phyloP scores from a whole-genome alignment of 768 basidiomycete genomes.

The Amanita pseudoporphyria region DNA sequence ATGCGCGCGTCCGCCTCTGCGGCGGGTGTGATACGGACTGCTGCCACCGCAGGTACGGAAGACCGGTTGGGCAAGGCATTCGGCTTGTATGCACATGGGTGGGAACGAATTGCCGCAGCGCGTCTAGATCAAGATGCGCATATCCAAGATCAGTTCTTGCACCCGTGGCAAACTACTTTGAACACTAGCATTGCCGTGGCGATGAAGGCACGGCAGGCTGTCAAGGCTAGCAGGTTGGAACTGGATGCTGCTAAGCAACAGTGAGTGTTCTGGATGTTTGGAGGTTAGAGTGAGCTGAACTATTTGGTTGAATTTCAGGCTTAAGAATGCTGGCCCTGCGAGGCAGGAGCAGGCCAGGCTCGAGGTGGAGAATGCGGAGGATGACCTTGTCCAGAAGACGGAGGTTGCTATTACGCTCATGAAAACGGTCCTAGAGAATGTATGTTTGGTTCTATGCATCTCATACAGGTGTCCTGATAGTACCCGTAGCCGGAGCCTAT shows the following conservation, averaged over 20 bases:
- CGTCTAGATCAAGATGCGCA: conserved; percentile 71
- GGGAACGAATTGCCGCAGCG: conserved; percentile 75
- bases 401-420: conserved; percentile 94
- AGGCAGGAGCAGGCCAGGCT: conserved; percentile 89
- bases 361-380: conserved; percentile 89
- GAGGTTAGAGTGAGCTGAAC: background rate
- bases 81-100: conserved; percentile 67
- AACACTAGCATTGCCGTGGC: conserved; percentile 79
- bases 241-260: conserved; percentile 85
- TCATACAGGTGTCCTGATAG: background rate
- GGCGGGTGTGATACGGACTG: conserved; percentile 33
- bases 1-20: conserved; percentile 69
- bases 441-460: conserved; percentile 29
- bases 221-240: conserved; percentile 72
- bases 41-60: conserved; percentile 25
- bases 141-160: conserved; percentile 58
- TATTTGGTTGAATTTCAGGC: conserved; percentile 26
- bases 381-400: conserved; percentile 95
- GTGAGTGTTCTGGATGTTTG: conserved; percentile 31
- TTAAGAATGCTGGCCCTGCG: conserved; percentile 67
- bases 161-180: conserved; percentile 84
- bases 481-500: conserved; percentile 78
- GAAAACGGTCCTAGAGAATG: conserved; percentile 98
- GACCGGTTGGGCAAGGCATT: conserved; percentile 75
- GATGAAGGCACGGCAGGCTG: conserved; percentile 85